Conservation (phyloP, 225 moss, liverwort and hornwort genomes). For the Antitrichia curtipendula region DNA sequence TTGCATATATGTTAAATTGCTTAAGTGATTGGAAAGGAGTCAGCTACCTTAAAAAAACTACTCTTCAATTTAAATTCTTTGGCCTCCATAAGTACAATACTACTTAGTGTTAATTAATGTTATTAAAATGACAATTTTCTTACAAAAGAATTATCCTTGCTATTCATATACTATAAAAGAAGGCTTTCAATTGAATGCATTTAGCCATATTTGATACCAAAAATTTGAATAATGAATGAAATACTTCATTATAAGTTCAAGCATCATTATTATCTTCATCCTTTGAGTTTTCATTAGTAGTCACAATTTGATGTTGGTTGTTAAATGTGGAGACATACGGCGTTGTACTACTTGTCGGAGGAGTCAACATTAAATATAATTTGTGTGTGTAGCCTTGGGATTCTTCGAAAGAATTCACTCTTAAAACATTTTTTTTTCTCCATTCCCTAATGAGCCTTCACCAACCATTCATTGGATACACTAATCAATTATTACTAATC, state of each 20-base stretch:
- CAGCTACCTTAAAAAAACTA: too few species aligned
- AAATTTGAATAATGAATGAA: not conserved
- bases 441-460: not conserved
- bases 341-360: fast-evolving
- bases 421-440: fast-evolving
- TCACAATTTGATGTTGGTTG: fast-evolving
- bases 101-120: too few species aligned
- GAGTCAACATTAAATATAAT: not conserved
- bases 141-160: too few species aligned
- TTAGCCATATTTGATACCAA: not conserved
- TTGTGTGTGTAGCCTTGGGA: not conserved
- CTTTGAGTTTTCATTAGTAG: not conserved
- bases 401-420: too few species aligned
- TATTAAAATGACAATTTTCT: too few species aligned
- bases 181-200: not conserved
- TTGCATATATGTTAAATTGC: too few species aligned
- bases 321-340: fast-evolving
- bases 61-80: too few species aligned
- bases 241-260: not conserved
- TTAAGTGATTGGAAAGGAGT: too few species aligned
- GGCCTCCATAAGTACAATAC: too few species aligned
- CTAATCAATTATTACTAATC: not conserved
- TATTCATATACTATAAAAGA: too few species aligned
- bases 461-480: not conserved
- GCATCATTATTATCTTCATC: not conserved